A percentile compares a stretch with the other conserved stretches of the same genome.
These are phyloP conservation scores for Mycena maculata DNA, from an alignment of 768 basidiomycete species.

Conservation along the genomic window DNA sequence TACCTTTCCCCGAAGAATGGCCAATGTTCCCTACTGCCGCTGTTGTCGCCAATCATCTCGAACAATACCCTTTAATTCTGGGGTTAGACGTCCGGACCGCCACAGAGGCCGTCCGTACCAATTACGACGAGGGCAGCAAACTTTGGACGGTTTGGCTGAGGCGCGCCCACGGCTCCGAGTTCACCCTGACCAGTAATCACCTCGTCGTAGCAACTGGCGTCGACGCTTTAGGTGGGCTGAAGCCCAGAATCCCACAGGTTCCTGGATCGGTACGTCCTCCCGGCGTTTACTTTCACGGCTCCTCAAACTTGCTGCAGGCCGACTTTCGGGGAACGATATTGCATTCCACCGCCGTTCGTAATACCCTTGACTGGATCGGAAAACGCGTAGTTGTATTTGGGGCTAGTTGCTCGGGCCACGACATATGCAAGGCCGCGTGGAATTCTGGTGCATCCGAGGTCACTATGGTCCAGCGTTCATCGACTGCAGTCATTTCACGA, in stretches of 20 bases:
- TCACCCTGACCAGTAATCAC: neutral
- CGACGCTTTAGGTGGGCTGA: conserved; percentile 6
- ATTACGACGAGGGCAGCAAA: neutral
- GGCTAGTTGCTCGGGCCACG: conserved; percentile 12
- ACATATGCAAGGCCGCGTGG: neutral
- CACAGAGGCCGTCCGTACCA: neutral
- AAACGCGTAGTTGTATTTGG: conserved; percentile 15
- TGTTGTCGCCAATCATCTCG: conserved; percentile 2
- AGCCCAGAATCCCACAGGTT: neutral
- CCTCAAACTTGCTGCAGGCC: neutral
- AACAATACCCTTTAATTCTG: neutral
- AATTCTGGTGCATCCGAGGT: neutral
- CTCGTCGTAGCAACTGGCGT: conserved; percentile 11
- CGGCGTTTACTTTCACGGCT: neutral
- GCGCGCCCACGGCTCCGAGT: neutral
- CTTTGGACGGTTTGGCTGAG: neutral
- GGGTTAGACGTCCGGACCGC: neutral
- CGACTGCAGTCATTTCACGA: conserved; percentile 8
- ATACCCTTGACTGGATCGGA: neutral
- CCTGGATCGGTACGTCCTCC: conserved; percentile 4
- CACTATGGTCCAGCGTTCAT: conserved; percentile 6
- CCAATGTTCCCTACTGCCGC: conserved; percentile 5
- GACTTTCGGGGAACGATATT: neutral
- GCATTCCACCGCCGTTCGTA: conserved; percentile 3
- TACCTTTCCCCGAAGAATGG: conserved; percentile 12